Percentiles rank a stretch among this genome's conserved stretches.
phyloP scores from a whole-genome alignment of 1,139 yeast species.

The Zygotorulaspora mrakii region DNA sequence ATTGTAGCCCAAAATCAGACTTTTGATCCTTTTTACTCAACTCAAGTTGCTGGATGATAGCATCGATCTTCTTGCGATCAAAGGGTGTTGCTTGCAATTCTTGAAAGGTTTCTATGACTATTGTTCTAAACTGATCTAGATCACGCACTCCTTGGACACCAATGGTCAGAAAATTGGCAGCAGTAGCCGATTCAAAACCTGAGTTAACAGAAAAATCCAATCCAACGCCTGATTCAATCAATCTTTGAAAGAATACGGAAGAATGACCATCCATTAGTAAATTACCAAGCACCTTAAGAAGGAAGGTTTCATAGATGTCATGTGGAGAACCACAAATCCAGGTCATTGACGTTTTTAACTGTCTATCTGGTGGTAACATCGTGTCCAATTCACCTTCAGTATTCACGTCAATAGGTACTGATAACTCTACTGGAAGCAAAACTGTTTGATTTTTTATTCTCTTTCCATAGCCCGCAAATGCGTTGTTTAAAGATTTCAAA shows the following conservation, averaged over 20 bases:
- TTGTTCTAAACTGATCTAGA: conserved; percentile 44
- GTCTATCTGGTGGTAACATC: conserved; percentile 67
- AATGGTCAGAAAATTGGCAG: conserved; percentile 71
- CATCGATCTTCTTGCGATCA: conserved; percentile 66
- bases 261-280: conserved; percentile 88
- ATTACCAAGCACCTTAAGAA: conserved; percentile 67
- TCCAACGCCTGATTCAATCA: conserved; percentile 81
- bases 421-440: conserved; percentile 47
- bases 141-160: conserved; percentile 78
- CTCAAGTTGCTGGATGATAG: conserved; percentile 84
- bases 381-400: conserved; percentile 80
- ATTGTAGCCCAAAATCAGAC: conserved; percentile 82
- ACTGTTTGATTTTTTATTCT: conserved; percentile 33
- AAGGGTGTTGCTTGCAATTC: conserved; percentile 48
- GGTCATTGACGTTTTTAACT: conserved; percentile 75
- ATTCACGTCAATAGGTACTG: conserved; percentile 38
- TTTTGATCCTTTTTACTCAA: conserved; percentile 79
- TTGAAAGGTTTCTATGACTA: conserved; percentile 45
- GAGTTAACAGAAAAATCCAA: conserved; percentile 85
- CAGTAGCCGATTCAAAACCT: conserved; percentile 82
- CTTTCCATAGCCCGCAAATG: conserved; percentile 53
- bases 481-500: conserved; percentile 52
- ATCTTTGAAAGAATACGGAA: conserved; percentile 77
- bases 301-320: conserved; percentile 65
- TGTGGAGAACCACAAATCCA: conserved; percentile 81